Evolutionary conservation across 73 alveolate genomes (phyloP), one percentile per base, ranked within the genome.

Genomic region (Effrenium voratum): DNA sequence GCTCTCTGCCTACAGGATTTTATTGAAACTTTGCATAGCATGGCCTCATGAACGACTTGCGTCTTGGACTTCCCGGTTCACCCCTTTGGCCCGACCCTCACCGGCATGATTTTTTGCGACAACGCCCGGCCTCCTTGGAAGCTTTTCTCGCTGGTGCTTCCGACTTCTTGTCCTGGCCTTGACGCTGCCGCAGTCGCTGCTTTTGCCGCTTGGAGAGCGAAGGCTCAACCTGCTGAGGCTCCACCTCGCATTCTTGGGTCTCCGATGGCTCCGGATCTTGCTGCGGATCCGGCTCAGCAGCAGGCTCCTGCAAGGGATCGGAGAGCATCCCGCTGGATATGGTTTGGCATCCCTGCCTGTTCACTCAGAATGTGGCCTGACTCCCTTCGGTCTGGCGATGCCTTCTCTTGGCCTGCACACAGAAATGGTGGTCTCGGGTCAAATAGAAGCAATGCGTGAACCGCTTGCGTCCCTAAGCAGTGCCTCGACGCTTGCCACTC

Each of bases 281-380:
- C 66, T 86, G 95, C 38, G 95, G 95, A 32, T 66, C 95, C 13
- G 95, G 95, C 52, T 88, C 95, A 22, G 81, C 95, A 3, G 95
- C 95, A 3, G 95, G 95, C 32, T 88, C 95, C 95, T 88, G 38
- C 75, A 5, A 0, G 36, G 77, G 63, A 8, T 52, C 19, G 63
- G 63, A 12, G 63, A 52, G 63, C 8, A 6, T 28, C 26, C 66
- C 79, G 30, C 10, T 66, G 32, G 8, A 22, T 45, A 46, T 4
- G 60, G 19, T 5, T 28, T 2, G 32, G 36, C 46, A 72, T 6
- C 86, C 92, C 26, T 13, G 92, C 92, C 92, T 82, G 92, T 49
- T 82, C 92, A n/a, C 92, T 82, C 3, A 73, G 73, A 49, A 49
- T 82, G 22, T 49, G 92, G n/a, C 91, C 68, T 44, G 86, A 76